Conservation (phyloP, 768 basidiomycete genomes). For the Crassisporium funariophilum region DNA sequence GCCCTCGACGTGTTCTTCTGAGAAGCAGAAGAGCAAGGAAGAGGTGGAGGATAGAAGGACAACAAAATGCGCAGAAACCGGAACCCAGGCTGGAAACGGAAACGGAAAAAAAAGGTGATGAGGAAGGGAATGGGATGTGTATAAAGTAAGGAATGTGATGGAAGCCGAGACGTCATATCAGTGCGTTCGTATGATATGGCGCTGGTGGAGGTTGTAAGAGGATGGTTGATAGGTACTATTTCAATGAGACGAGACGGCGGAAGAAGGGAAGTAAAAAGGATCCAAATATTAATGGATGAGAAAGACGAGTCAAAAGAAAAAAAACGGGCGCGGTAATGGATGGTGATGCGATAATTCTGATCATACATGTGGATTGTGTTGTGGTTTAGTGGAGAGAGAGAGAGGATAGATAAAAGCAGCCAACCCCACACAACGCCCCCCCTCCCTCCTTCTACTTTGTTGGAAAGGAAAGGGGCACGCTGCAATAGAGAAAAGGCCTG, state of each 20-base stretch:
- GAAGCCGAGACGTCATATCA: too few species aligned
- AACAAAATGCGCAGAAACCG: conserved; percentile 42
- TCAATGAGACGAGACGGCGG: background rate
- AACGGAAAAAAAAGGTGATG: conserved; percentile 21
- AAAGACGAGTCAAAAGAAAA: conserved; percentile 13
- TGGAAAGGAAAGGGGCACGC: conserved; percentile 3
- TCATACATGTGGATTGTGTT: conserved; percentile 19
- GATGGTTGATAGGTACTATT: background rate
- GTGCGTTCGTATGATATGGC: too few species aligned
- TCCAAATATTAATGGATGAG: conserved; percentile 19
- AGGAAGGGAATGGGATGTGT: conserved; percentile 13
- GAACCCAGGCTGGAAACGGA: conserved; percentile 17
- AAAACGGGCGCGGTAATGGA: conserved; percentile 34
- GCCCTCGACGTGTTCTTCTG: conserved; percentile 46
- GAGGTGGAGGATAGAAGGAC: conserved; percentile 72
- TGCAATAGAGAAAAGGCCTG: conserved; percentile 14
- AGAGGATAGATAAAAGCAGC: conserved; percentile 24
- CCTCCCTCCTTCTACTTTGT: conserved; percentile 5
- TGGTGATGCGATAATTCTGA: conserved; percentile 7
- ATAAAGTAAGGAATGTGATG: conserved; percentile 9
- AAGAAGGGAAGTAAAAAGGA: conserved; percentile 3
- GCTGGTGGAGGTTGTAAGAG: background rate
- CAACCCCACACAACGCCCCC: conserved; percentile 12
- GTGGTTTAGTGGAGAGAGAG: conserved; percentile 20
- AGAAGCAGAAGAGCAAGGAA: conserved; percentile 28